Evolutionary conservation across 2,329 filamentous ascomycete species (phyloP).

Genomic region (Amauroascus niger): DNA sequence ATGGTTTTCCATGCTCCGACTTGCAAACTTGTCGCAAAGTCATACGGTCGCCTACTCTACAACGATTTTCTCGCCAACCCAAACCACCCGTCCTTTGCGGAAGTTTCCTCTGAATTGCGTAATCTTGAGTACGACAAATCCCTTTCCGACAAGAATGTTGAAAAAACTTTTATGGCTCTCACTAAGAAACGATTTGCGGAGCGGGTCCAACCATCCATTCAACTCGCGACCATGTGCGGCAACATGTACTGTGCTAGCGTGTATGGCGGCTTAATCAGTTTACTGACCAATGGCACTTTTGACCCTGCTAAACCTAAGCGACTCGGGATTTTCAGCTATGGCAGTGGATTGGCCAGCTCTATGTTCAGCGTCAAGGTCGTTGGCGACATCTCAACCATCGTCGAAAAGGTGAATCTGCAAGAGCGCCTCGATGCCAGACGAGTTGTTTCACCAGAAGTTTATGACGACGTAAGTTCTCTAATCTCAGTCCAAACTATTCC

Average conservation of each 20-base stretch:
- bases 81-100: slow-evolving; percentile 56
- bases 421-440: slow-evolving; percentile 57
- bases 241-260: slow-evolving; percentile 57
- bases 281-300: slow-evolving; percentile 56
- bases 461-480: slow-evolving; percentile 55
- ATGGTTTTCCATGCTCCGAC: slow-evolving; percentile 74
- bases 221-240: slow-evolving; percentile 65
- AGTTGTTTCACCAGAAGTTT: slow-evolving; percentile 59
- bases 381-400: slow-evolving; percentile 59
- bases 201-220: slow-evolving; percentile 61
- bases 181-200: slow-evolving; percentile 78
- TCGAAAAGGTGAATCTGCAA: slow-evolving; percentile 59
- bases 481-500: neutral
- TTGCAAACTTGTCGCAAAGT: slow-evolving; percentile 81
- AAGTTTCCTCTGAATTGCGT: slow-evolving; percentile 65
- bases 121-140: slow-evolving; percentile 73
- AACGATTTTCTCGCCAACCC: slow-evolving; percentile 72
- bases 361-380: slow-evolving; percentile 57
- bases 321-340: slow-evolving; percentile 68
- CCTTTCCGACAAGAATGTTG: slow-evolving; percentile 67
- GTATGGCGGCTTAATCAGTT: slow-evolving; percentile 47
- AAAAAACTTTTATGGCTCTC: slow-evolving; percentile 77
- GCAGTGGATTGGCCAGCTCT: slow-evolving; percentile 66
- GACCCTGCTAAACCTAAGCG: slow-evolving; percentile 60
- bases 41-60: slow-evolving; percentile 73